Base-by-base conservation (phyloP, 129 eudicot species). In the Flaveria bidentis region DNA sequence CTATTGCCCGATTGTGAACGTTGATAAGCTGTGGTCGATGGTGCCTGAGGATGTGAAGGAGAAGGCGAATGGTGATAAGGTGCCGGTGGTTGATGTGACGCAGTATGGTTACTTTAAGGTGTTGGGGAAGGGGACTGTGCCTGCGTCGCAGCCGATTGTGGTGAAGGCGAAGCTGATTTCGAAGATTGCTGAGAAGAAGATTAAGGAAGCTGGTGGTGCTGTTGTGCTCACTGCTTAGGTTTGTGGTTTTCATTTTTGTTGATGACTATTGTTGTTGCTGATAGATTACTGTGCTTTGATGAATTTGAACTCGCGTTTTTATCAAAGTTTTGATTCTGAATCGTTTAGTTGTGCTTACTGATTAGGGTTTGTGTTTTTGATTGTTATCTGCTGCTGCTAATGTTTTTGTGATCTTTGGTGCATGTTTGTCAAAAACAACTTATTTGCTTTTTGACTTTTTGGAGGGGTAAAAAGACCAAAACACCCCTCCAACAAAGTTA, bases 161-260 rank as follows among this genome's bases (percentile, higher is more conserved):
- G 96, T 89, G 6, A 91, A 87, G 91, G 88, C 97, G 0, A 91
- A 91, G 84, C 85, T 91, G 2, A 71, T 91, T 11, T 87, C 92
- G 1, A 91, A 89, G 85, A 85, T 22, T 22, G 97, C 97, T 0
- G 97, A 91, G 87, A 91, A 77, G 85, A 91, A 91, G 88, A 91
- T 91, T 23, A 89, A 92, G 87, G 97, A 89, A 66, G 90, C 87
- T 13, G 97, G 97, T 25, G 97, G 97, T 25, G 90, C 96, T 12
- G 97, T 91, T 66, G 28, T 91, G 56, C 87, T 89, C 39, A 91
- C 97, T 17, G 97, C 97, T 66, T 90, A 87, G 87, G 90, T 67
- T 84, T 88, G 76, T 49, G 60, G 52, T 74, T 73, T 63, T 18
- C 16, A 1, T 57, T 64, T 61, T 22, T 25, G 39, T 50, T 61